Base-by-base conservation (phyloP, 2,329 filamentous ascomycete genomes). In the Mariannaea elegans region DNA sequence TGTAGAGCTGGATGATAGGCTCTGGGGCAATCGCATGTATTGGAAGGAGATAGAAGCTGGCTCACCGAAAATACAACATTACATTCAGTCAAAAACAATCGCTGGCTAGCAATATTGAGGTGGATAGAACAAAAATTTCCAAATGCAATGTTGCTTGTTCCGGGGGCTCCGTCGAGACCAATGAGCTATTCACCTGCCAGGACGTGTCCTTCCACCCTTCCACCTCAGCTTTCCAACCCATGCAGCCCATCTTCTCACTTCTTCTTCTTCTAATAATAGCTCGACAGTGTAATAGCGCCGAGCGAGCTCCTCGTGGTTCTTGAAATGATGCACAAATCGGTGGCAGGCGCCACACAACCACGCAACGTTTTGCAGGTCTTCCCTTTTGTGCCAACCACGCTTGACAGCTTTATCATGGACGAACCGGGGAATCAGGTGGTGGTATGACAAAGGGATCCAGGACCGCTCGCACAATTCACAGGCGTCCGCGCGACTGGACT, bases 281-380 rank as follows among this genome's bases (percentile, higher is more conserved):
- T 94, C 91, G 7, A 95, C 86, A 0, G 87, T 94, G 76, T 87
- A 92, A 72, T 83, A 93, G 53, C 88, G 78, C 67, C 84, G 82
- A 13, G 92, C 93, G 66, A 97, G 77, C 68, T 91, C 91, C 81
- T 96, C 92, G 72, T 95, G 92, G 4, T 78, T 82, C 31, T 87
- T 89, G 71, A 93, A 85, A 36, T 86, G 80, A 79, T 96, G 93
- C 73, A 96, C 91, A 72, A 92, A 93, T 39, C 84, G 86, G 79
- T 97, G 93, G 70, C 93, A 97, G 2, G 92, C 90, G 48, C 92
- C 82, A 76, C 93, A 96, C 65, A 97, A 76, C 92, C 92, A 96
- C 12, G 93, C 92, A 18, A 95, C 93, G 72, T 88, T 93, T 69
- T 91, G 87, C 74, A 96, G 74, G 76, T 88, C 85, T 74, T 91